A percentile compares a stretch with the other conserved stretches of the same genome.
Evolutionary conservation across 768 basidiomycete species (phyloP).

Genomic region (Mycena indigotica): DNA sequence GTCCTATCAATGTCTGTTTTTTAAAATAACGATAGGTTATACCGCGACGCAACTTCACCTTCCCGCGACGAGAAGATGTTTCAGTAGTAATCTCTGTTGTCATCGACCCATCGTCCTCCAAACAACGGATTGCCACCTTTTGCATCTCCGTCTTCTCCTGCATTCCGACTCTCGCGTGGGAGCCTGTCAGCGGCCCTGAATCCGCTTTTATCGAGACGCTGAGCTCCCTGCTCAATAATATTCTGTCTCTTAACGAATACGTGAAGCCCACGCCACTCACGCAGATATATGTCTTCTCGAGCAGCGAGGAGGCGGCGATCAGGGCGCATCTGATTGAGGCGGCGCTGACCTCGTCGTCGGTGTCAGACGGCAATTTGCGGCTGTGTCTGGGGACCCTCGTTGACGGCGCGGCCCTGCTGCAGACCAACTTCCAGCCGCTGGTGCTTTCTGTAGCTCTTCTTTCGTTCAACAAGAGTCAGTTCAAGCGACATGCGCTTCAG

Average conservation of each 20-base stretch:
- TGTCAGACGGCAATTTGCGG: slow-evolving; percentile 36
- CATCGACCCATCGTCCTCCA: slow-evolving; percentile 41
- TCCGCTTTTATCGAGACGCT: slow-evolving; percentile 38
- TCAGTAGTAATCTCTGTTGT: slow-evolving; percentile 47
- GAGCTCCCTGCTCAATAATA: slow-evolving; percentile 36
- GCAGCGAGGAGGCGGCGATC: slow-evolving; percentile 40
- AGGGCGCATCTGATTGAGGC: slow-evolving; percentile 45
- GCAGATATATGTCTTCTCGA: slow-evolving; percentile 54
- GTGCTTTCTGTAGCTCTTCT: slow-evolving; percentile 48
- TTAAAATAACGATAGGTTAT: slow-evolving; percentile 35
- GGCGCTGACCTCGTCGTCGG: slow-evolving; percentile 38
- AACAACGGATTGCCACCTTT: slow-evolving; percentile 37
- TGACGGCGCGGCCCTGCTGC: slow-evolving; percentile 50
- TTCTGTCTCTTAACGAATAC: no score
- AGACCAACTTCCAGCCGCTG: slow-evolving; percentile 51
- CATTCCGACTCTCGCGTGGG: slow-evolving; percentile 22
- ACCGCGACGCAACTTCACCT: slow-evolving; percentile 45
- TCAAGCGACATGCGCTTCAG: slow-evolving; percentile 40
- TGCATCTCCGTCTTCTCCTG: slow-evolving; percentile 37
- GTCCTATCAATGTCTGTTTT: neutral
- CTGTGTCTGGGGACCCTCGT: slow-evolving; percentile 53
- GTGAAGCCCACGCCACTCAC: slow-evolving; percentile 30
- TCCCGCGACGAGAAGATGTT: slow-evolving; percentile 48
- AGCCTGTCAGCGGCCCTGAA: slow-evolving; percentile 28
- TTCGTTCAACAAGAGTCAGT: slow-evolving; percentile 39